Base-by-base conservation (phyloP, 2,329 filamentous ascomycete species). In the Madurella mycetomatis region DNA sequence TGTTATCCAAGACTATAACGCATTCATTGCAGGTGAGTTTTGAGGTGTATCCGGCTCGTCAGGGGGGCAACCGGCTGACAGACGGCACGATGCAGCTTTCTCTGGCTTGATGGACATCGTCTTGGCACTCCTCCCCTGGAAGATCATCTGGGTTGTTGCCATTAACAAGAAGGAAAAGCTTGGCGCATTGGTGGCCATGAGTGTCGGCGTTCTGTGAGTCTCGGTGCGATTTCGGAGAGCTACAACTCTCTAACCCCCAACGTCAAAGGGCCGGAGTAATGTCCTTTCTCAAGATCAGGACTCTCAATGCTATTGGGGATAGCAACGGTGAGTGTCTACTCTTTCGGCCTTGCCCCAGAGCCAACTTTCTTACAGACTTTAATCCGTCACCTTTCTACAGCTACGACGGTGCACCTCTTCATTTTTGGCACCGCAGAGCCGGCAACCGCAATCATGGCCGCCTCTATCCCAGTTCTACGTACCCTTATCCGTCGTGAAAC, bases 171-270 rank as follows among this genome's bases (percentile, higher is more conserved):
- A 59, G 25, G 69, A 71, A 41, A 67, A 66, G 47, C 43, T 69
- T 8, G 67, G 67, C 12, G 68, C 67, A 13, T 60, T 64, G 15
- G 54, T 65, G 7, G 67, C 67, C 42, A 70, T 70, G 69, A 69
- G 69, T 41, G 61, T 69, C 15, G 69, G 69, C 1, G 32, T 71
- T 8, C 57, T 70, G 63, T 68, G 52, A 30, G 37, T 43, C 25
- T 15, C 13, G 15, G n/a, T 30, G 39, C 41, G 12, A 16, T 4
- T 15, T 11, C 11, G 13, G 8, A 41, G 42, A 58, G 58, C 13
- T 47, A 3, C 25, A 7, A 4, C 25, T 25, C 7, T 4, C 25
- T 7, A 25, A 25, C 25, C 25, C 25, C 25, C 3, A 25, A 25
- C 25, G 3, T 7, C 25, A 25, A 25, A 25, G 25, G 25, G 25